Base-by-base conservation (phyloP, 2,329 filamentous ascomycete genomes). In the Elsinoe arachidis region DNA sequence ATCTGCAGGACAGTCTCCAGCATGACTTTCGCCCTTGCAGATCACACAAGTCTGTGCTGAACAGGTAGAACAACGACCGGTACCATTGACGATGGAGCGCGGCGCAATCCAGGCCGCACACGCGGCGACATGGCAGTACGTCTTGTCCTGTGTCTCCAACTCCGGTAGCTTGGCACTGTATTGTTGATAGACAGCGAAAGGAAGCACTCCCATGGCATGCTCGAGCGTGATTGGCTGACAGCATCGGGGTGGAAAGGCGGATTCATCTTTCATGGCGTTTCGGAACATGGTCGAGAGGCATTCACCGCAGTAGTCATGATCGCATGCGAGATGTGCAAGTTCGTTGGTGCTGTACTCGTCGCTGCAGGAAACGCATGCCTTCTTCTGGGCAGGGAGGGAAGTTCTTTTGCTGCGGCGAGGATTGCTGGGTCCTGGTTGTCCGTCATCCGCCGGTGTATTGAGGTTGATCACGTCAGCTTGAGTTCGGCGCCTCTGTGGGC, bases 201-300 rank as follows among this genome's bases (percentile, higher is more conserved):
- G 61, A 0, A 83, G 67, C 39, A 75, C 68, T 1, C 60, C 21
- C n/a, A 39, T 64, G 26, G 68, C 68, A 0, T 61, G 46, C 1
- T 66, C 65, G 1, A 76, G 44, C 0, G 71, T 64, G 7, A 83
- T 75, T 0, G 63, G 55, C 19, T 73, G 61, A 63, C 80, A 83
- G 67, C 80, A 83, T 1, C 72, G 70, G 0, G 80, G 79, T 0
- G 80, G 80, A 59, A 80, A 83, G 0, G 78, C 62, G 0, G 72
- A 70, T 56, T 82, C 76, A 59, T 81, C 76, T 0, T 57, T 66
- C 10, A 77, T 68, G 0, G 76, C 69, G 0, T 63, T 55, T 1
- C 57, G n/a, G 64, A 82, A 78, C 0, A 81, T 70, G 0, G 58
- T 56, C 2, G 62, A 59, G 0, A 83, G 60, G 61, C 80, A 83